These are phyloP conservation scores for Colletotrichum salicis DNA, from an alignment of 2,329 filamentous ascomycete species.

Conservation along the genomic window DNA sequence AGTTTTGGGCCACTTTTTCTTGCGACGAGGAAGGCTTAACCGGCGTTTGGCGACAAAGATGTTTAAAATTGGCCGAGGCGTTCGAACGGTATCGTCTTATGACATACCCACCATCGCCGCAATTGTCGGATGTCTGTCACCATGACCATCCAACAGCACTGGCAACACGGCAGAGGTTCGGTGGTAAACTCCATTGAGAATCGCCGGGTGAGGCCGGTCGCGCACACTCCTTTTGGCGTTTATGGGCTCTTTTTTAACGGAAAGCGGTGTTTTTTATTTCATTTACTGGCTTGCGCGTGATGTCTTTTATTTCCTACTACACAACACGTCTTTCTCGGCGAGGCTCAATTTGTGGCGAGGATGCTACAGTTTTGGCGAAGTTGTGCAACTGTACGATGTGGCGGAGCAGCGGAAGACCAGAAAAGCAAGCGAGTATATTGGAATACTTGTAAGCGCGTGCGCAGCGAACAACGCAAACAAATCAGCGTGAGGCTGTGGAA, in stretches of 20 bases:
- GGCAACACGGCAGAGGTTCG: slow-evolving; percentile 15
- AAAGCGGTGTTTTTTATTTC: slow-evolving; percentile 31
- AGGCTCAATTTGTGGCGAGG: slow-evolving; percentile 8
- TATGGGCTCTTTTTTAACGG: slow-evolving; percentile 21
- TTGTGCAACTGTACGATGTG: slow-evolving; percentile 35
- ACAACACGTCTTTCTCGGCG: not conserved
- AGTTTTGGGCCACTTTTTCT: slow-evolving; percentile 9
- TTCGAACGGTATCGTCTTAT: not conserved
- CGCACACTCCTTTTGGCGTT: slow-evolving; percentile 37
- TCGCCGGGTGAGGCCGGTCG: slow-evolving; percentile 25
- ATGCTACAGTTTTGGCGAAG: slow-evolving; percentile 24
- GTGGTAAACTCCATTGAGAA: slow-evolving; percentile 24
- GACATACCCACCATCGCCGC: not conserved
- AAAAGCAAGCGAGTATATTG: slow-evolving; percentile 30
- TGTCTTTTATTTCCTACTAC: slow-evolving; percentile 8
- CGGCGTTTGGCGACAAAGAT: slow-evolving; percentile 13
- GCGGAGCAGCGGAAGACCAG: slow-evolving; percentile 4
- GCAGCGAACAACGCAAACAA: not conserved
- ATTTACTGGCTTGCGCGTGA: slow-evolving; percentile 18
- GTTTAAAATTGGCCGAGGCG: not conserved
- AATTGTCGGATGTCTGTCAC: slow-evolving; percentile 14
- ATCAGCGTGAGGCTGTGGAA: slow-evolving; percentile 1
- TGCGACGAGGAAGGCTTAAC: slow-evolving; percentile 8
- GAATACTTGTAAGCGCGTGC: slow-evolving; percentile 18
- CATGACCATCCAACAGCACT: slow-evolving; percentile 23